Evolutionary conservation across 768 basidiomycete genomes (phyloP), one percentile per base, ranked within the genome.

Genomic region (Suillus discolor): DNA sequence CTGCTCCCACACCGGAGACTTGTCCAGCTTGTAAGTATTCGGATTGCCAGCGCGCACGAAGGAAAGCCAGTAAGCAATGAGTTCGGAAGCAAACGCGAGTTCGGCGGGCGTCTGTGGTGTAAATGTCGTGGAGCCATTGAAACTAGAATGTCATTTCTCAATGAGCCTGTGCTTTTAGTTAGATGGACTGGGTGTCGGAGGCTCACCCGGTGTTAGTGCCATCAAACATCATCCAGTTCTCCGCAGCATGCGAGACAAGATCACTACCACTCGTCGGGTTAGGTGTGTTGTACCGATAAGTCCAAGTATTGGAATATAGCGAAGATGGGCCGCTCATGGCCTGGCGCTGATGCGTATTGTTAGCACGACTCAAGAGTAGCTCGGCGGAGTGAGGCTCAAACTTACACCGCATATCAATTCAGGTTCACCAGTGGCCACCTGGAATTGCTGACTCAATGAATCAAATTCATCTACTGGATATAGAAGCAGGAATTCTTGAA

Each of bases 201-300:
- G 69, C 79, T 23, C 70, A 87, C 89, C 88, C 88, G 38, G 87
- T 87, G 65, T 84, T 84, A 2, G 80, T 83, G 1, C 89, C 88
- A 25, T 74, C 72, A 77, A 87, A 88, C 87, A 89, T 85, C 85
- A 87, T 88, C 84, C 85, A 88, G 69, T 89, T 88, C 71, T 87
- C 88, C 1, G 88, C 80, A 8, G 87, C 82, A 67, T 88, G 87
- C 2, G 62, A 73, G 1, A 85, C 83, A 11, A 61, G 75, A 1
- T 71, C 62, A 20, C 75, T 75, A 16, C 76, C 76, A 4, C 68
- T 66, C 0, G 83, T 83, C 9, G 84, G 84, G 62, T 85, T 83
- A 6, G 79, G 76, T 65, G 88, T 84, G 72, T 89, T 88, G 72
- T 87, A 89, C 34, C 87, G 80, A 68, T 89, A 89, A 15, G 84